Base-by-base conservation (phyloP, 371 early-diverging fungal species). In the Actinomucor elegans region DNA sequence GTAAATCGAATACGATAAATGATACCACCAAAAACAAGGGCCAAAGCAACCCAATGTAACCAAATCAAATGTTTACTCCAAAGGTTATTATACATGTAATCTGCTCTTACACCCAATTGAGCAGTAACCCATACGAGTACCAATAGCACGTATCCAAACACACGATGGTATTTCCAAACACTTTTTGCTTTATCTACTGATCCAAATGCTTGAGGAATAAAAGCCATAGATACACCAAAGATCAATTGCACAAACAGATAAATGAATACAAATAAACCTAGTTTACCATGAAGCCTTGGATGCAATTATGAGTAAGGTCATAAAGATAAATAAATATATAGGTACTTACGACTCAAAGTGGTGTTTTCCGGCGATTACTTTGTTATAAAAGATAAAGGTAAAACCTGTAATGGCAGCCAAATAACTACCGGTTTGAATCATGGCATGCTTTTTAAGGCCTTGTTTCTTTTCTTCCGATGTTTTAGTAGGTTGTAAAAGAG, bases 31-130 rank as follows among this genome's bases (percentile, higher is more conserved):
- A 43, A 48, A 1, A 73, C 60, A 12, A 78, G 57, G 1, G 23
- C 9, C 4, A 69, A 12, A 17, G 68, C 69, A 0, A 73, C 34
- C 60, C 68, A 70, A 50, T 75, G 73, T 3, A 71, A 20, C 69
- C 70, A 71, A 15, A 75, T 24, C 12, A 73, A 36, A 17, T 67
- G 36, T 1, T 48, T 33, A 2, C 52, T 54, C 42, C 59, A 64
- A 11, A 74, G 31, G 48, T 69, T 69, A 32, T 59, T 61, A 11
- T 50, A 40, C 55, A 73, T 70, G 38, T 69, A 77, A 27, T 77
- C 74, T 2, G 72, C 61, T 23, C 71, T 66, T 12, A 73, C 69
- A 27, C 80, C 80, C 5, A 73, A 49, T 18, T 72, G 64, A 10
- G 71, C 66, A 12, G 71, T 71, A 0, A 61, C 20, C 66, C 66